Percentiles rank a stretch among this genome's conserved stretches.
phyloP scores from a whole-genome alignment of 495 filamentous ascomycete species.

The Hypoxylon fuscum region DNA sequence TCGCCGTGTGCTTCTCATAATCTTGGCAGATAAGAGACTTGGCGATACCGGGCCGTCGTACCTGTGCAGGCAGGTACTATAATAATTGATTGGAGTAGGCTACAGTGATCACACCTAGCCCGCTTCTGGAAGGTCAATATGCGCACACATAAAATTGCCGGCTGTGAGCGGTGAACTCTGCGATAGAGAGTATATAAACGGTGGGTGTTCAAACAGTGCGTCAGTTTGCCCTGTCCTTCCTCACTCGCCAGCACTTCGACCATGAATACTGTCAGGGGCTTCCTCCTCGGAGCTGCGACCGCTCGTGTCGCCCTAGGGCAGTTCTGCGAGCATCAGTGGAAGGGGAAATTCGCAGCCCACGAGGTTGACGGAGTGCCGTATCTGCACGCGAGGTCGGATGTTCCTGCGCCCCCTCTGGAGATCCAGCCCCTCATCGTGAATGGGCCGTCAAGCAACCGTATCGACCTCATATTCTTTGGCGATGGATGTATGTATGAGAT shows the following conservation, averaged over 20 bases:
- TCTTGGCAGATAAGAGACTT: slow-evolving; percentile 31
- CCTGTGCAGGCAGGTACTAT: slow-evolving; percentile 7
- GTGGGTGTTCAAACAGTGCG: not conserved
- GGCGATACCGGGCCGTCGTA: slow-evolving; percentile 10
- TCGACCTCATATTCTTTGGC: slow-evolving; percentile 41
- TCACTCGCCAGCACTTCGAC: not conserved
- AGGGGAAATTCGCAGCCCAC: slow-evolving; percentile 32
- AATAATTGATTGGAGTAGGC: slow-evolving; percentile 11
- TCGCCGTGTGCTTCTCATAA: not conserved
- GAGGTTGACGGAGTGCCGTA: slow-evolving; percentile 26
- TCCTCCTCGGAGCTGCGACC: slow-evolving; percentile 14
- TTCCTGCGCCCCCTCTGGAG: slow-evolving; percentile 35
- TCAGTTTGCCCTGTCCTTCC: not conserved
- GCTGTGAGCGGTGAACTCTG: not conserved
- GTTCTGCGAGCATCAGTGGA: slow-evolving; percentile 41
- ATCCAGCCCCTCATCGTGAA: slow-evolving; percentile 42
- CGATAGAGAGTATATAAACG: not conserved
- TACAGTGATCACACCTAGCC: slow-evolving; percentile 10
- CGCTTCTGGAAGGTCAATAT: slow-evolving; percentile 27
- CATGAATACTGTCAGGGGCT: slow-evolving; percentile 23
- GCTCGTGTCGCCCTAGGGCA: slow-evolving; percentile 20
- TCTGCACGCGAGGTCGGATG: slow-evolving; percentile 21
- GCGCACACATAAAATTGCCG: slow-evolving; percentile 1
- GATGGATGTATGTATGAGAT: slow-evolving; percentile 35
- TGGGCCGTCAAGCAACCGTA: slow-evolving; percentile 38